Percentiles rank a stretch among this genome's conserved stretches.
Evolutionary conservation across 768 basidiomycete genomes (phyloP).

Genomic region (Amanita jacksonii): DNA sequence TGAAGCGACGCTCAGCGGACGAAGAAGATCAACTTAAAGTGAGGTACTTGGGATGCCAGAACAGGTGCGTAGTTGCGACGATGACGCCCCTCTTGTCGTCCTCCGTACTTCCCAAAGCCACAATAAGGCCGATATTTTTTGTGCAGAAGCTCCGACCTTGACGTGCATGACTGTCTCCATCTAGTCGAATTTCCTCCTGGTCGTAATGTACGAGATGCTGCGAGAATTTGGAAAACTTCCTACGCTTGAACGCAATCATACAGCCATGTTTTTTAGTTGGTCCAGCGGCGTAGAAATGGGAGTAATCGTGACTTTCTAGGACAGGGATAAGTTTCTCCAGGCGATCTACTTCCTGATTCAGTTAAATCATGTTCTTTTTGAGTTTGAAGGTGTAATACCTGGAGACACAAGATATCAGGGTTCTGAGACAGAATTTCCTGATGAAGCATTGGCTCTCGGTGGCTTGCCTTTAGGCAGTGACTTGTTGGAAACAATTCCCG

Average conservation of each 20-base stretch:
- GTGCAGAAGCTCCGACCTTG: conserved; percentile 59
- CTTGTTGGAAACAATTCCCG: conserved; percentile 79
- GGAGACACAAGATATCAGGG: conserved; percentile 82
- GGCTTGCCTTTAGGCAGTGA: conserved; percentile 67
- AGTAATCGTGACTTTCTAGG: conserved; percentile 57
- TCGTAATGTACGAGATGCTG: conserved; percentile 61
- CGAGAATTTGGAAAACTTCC: conserved; percentile 36
- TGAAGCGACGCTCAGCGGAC: conserved; percentile 16
- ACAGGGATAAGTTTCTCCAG: conserved; percentile 62
- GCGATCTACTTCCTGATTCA: conserved; percentile 75
- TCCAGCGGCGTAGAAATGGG: conserved; percentile 56
- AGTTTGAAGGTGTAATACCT: conserved; percentile 34
- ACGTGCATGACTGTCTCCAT: conserved; percentile 25
- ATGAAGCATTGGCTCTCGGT: conserved; percentile 68
- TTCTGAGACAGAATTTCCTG: conserved; percentile 61
- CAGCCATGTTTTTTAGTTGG: conserved; percentile 79
- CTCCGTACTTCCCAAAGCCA: conserved; percentile 46
- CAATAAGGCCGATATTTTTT: conserved; percentile 71
- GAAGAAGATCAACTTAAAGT: not conserved
- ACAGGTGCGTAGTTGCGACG: conserved; percentile 85
- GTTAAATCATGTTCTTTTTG: not conserved
- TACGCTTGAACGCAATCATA: conserved; percentile 63
- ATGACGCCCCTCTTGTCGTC: conserved; percentile 46
- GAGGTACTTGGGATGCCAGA: conserved; percentile 86
- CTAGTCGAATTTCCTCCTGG: conserved; percentile 38